Base-by-base conservation (phyloP, 129 eudicot genomes). In the Glebionis coronaria region DNA sequence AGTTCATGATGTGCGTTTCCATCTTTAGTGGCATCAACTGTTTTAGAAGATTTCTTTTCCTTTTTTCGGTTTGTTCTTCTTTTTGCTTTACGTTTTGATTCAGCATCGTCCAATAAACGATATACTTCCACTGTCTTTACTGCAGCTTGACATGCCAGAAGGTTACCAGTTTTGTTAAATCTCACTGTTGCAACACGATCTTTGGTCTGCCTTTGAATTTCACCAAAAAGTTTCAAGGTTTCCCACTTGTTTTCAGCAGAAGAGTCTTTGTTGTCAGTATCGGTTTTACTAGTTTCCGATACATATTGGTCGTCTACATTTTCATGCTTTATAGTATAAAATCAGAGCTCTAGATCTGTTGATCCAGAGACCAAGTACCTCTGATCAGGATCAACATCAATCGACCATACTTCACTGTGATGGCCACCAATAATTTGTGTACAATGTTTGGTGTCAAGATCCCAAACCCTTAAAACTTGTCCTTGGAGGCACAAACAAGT, bases 391-490 rank as follows among this genome's bases (percentile, higher is more conserved):
- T 89, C 92, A 54, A 73, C 73, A 81, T 87, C 97, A 21, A 93
- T 63, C 10, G 99, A 93, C 99, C 97, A 93, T 23, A 93, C 76
- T 84, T 93, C 99, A 76, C 90, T 93, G 79, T 89, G 97, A 82
- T 93, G 99, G 19, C 99, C 99, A 63, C 95, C 87, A 56, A 93
- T 64, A 47, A 93, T 93, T 83, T 93, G 99, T 79, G 85, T 78
- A 51, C 99, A 93, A 58, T 89, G 90, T 74, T 93, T 95, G 15
- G 97, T 93, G 76, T 93, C 99, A 52, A 93, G 86, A 85, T 93
- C 99, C 99, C 99, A 93, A 27, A 93, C 95, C 70, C 99, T 89
- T 69, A 93, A 53, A 74, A 89, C 71, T 93, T 93, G 84, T 93
- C 99, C 64, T 93, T 93, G 18, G 99, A 93, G 7, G 93, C 69